Conservation (phyloP, 2,329 filamentous ascomycete species). For the Didymella exigua region DNA sequence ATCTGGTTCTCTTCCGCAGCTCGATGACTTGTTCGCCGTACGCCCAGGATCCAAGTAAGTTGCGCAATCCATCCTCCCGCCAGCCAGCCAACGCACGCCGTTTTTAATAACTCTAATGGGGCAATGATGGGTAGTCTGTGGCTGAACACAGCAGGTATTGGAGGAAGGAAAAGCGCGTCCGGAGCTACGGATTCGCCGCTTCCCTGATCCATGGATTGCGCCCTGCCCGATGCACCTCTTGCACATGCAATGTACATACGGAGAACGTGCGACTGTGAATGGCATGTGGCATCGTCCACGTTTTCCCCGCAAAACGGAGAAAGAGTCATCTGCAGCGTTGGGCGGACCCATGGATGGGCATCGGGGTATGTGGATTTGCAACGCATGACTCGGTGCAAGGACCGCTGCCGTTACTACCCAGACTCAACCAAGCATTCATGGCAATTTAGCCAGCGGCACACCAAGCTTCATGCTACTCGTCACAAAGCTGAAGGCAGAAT, state of each 20-base stretch:
- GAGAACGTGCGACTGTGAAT: conserved; percentile 4
- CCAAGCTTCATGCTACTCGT: conserved; percentile 15
- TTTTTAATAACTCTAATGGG: conserved; percentile 6
- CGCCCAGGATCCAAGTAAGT: conserved; percentile 10
- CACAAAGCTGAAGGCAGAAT: conserved; percentile 6
- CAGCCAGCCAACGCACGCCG: conserved; percentile 15
- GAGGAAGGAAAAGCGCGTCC: not conserved
- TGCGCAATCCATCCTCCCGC: conserved; percentile 16
- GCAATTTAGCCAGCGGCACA: conserved; percentile 18
- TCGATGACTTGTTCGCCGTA: conserved; percentile 10
- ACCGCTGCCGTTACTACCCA: not conserved
- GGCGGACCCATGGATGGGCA: conserved; percentile 11
- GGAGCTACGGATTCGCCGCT: not conserved
- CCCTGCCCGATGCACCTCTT: not conserved
- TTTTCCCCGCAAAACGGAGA: conserved; percentile 14
- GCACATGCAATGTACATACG: conserved; percentile 9
- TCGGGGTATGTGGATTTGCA: conserved; percentile 10
- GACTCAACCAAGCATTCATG: conserved; percentile 4
- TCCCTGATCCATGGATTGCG: conserved; percentile 5
- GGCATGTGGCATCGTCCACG: conserved; percentile 2
- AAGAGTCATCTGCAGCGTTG: conserved; percentile 8
- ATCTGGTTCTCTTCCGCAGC: conserved; percentile 9
- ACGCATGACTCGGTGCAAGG: conserved; percentile 13
- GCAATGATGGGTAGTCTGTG: not conserved
- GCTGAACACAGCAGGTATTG: not conserved